A percentile compares a stretch with the other conserved stretches of the same genome.
These are phyloP conservation scores for Monilinia fructigena DNA, from an alignment of 2,329 filamentous ascomycete genomes.

Conservation along the genomic window DNA sequence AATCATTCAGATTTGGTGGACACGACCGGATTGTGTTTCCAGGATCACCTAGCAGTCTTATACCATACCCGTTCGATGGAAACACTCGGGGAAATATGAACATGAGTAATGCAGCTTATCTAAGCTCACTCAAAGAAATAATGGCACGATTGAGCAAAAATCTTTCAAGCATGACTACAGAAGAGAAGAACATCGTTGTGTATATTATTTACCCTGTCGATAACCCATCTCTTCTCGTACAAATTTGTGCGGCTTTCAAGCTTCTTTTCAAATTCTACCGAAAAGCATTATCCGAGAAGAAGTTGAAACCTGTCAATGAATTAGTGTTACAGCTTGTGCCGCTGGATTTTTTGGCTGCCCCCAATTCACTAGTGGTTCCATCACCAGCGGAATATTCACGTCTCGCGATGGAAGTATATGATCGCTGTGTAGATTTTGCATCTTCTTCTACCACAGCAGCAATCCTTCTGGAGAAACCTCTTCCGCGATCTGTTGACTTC, in stretches of 20 bases:
- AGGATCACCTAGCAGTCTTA: conserved; percentile 40
- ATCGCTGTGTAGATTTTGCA: conserved; percentile 63
- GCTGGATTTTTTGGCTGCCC: conserved; percentile 63
- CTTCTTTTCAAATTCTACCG: conserved; percentile 66
- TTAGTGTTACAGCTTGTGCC: conserved; percentile 77
- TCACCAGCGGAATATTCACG: conserved; percentile 57
- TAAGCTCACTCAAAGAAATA: conserved; percentile 36
- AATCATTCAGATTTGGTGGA: conserved; percentile 68
- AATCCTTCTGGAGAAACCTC: conserved; percentile 67
- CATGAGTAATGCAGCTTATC: conserved; percentile 26
- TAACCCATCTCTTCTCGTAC: conserved; percentile 59
- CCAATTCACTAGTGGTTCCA: conserved; percentile 61
- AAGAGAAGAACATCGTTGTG: conserved; percentile 63
- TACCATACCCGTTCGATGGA: conserved; percentile 36
- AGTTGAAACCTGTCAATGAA: conserved; percentile 54
- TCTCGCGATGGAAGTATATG: conserved; percentile 73
- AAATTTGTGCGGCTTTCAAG: conserved; percentile 73
- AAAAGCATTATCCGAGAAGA: conserved; percentile 50
- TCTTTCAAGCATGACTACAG: conserved; percentile 39
- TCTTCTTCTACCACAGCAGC: conserved; percentile 64
- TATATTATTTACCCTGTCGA: conserved; percentile 73
- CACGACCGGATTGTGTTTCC: conserved; percentile 50
- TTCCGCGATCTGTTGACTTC: conserved; percentile 73
- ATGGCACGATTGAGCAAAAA: conserved; percentile 35
- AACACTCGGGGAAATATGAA: conserved; percentile 42